Evolutionary conservation across 345 rosid genomes (phyloP).

Genomic region (Hibiscus mutabilis): DNA sequence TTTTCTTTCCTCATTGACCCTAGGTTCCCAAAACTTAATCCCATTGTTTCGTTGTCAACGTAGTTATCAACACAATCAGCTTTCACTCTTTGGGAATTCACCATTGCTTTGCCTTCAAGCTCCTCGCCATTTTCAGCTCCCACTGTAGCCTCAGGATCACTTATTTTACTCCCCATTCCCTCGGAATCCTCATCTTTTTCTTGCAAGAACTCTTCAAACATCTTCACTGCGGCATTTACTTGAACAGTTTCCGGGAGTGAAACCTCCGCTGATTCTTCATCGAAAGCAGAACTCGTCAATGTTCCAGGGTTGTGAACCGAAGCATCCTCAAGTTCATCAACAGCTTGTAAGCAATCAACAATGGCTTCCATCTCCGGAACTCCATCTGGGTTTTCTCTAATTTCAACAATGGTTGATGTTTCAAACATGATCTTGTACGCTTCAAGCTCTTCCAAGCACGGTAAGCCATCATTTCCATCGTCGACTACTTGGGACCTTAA

Average conservation of each 20-base stretch:
- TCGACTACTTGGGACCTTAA: conserved; percentile 33
- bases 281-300: not conserved
- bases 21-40: conserved; percentile 15
- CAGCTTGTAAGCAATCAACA: conserved; percentile 8
- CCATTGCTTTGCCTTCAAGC: too few relatives aligned
- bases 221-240: conserved; percentile 19
- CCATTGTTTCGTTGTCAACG: not conserved
- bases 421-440: conserved; percentile 64
- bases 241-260: not conserved
- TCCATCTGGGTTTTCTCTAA: conserved; percentile 12
- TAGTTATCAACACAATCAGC: not conserved
- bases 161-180: conserved; percentile 13
- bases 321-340: conserved; percentile 10
- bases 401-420: conserved; percentile 25
- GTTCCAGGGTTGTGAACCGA: not conserved
- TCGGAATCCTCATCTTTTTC: conserved; percentile 48
- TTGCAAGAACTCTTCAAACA: conserved; percentile 31
- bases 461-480: conserved; percentile 23
- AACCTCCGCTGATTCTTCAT: not conserved
- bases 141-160: conserved; percentile 9
- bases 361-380: conserved; percentile 13
- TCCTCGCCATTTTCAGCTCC: not conserved
- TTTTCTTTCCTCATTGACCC: conserved; percentile 85
- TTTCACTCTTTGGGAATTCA: too few relatives aligned
- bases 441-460: conserved; percentile 43